Base-by-base conservation (phyloP, 768 basidiomycete genomes). In the Rickenella mellea region DNA sequence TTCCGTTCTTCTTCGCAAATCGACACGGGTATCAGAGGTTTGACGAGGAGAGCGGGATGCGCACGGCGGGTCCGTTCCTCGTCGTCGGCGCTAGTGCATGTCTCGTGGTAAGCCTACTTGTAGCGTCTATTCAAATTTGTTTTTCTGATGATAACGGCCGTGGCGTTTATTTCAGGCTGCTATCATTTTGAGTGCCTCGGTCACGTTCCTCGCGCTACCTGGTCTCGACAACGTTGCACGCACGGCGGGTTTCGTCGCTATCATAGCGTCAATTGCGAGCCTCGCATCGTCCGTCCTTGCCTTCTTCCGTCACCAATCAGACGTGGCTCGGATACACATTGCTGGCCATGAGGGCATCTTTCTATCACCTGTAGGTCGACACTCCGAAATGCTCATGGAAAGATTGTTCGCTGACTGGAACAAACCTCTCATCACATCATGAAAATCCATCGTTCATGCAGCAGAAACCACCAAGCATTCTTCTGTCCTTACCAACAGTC, bases 131-230 rank as follows among this genome's bases (percentile, higher is more conserved):
- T 12, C n/a, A 26, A 27, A 10, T 42, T 38, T 33, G 37, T 5
- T 28, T 27, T 37, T 37, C 36, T 45, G 20, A 46, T 43, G 41
- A 40, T 26, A 5, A 20, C 30, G 25, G 22, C 26, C 27, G 40
- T 33, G 27, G 6, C 12, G 35, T 42, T 28, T 45, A 46, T 31
- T 48, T 37, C 57, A 89, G 86, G 83, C 85, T 51, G 86, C 86
- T 22, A 71, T 88, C 44, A 70, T 88, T 19, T 65, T 89, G 44
- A 87, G 87, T 50, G 80, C 84, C 25, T 83, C 85, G 29, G 81
- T 87, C 43, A 87, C 84, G 21, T 79, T 88, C 62, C 71, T 90
- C 55, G 75, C 83, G 39, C 70, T 90, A 41, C 85, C 87, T 51
- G 82, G 79, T 28, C 50, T 90, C 59, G 79, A 81, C 57, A 71